These are phyloP conservation scores for Aphanomyces stellatus DNA, from an alignment of 352 stramenopile genomes.

Conservation along the genomic window DNA sequence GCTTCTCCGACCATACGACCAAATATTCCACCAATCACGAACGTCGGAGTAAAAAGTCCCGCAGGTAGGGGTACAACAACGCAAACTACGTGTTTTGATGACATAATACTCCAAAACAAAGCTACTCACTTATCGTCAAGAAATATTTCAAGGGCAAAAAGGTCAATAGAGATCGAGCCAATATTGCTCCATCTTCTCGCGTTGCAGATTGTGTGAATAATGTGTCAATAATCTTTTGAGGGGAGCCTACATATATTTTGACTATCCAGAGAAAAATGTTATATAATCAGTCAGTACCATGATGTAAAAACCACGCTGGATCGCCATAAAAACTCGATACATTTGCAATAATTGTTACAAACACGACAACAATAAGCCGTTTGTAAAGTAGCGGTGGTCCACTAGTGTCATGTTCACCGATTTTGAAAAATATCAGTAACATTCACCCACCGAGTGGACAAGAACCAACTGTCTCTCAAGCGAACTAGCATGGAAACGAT, in stretches of 20 bases:
- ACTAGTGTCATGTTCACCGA: not conserved
- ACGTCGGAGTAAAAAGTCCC: slow-evolving; percentile 77
- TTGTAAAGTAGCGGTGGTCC: slow-evolving; percentile 32
- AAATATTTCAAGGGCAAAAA: slow-evolving; percentile 70
- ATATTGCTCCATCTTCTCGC: slow-evolving; percentile 12
- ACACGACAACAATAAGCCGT: slow-evolving; percentile 41
- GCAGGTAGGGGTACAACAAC: slow-evolving; percentile 66
- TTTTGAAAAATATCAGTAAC: not conserved
- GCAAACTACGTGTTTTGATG: slow-evolving; percentile 27
- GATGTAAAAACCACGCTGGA: slow-evolving; percentile 67
- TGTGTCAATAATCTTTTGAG: slow-evolving; percentile 28
- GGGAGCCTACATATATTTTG: slow-evolving; percentile 1
- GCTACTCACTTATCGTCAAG: slow-evolving; percentile 36
- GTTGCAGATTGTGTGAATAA: slow-evolving; percentile 29
- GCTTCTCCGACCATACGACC: slow-evolving; percentile 68
- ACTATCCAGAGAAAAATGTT: not conserved
- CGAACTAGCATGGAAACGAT: slow-evolving; percentile 56
- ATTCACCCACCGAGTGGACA: not conserved
- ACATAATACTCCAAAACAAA: not conserved
- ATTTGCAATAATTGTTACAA: slow-evolving; percentile 55
- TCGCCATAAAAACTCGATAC: slow-evolving; percentile 74
- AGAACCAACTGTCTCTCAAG: slow-evolving; percentile 41
- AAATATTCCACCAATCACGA: slow-evolving; percentile 77
- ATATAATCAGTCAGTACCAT: slow-evolving; percentile 33
- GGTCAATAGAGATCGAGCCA: slow-evolving; percentile 70